These are phyloP conservation scores for Pyrenochaeta sp. DNA, from an alignment of 2,329 filamentous ascomycete genomes.

Conservation along the genomic window DNA sequence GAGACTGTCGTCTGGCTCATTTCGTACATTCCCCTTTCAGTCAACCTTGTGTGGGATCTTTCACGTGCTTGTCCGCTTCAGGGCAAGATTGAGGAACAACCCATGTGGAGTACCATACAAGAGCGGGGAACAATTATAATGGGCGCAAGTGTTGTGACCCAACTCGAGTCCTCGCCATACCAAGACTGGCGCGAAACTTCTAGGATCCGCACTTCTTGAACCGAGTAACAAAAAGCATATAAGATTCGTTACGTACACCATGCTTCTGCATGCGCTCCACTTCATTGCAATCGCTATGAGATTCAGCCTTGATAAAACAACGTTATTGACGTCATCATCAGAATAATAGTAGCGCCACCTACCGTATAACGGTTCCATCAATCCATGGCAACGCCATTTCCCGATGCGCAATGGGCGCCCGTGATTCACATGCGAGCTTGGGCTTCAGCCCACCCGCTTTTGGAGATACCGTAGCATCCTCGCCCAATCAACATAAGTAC, in stretches of 20 bases:
- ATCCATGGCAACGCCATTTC: too few relatives aligned
- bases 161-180: neutral
- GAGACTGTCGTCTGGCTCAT: constrained; percentile 10
- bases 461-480: too few relatives aligned
- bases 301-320: too few relatives aligned
- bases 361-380: too few relatives aligned
- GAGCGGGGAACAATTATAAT: neutral
- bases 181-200: neutral
- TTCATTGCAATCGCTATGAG: too few relatives aligned
- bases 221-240: neutral
- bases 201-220: neutral
- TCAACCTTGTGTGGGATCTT: constrained; percentile 7
- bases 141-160: neutral
- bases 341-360: too few relatives aligned
- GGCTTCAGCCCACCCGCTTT: too few relatives aligned
- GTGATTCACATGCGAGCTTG: too few relatives aligned
- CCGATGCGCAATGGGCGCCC: too few relatives aligned
- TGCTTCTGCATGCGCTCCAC: too few relatives aligned
- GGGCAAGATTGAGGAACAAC: constrained; percentile 1
- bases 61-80: neutral
- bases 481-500: too few relatives aligned
- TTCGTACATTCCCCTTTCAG: neutral
- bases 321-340: too few relatives aligned
- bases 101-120: constrained; percentile 8
- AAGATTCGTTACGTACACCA: neutral